Evolutionary conservation across 1,284 basidiomycete species (phyloP).

Genomic region (Fomitopsis betulina): DNA sequence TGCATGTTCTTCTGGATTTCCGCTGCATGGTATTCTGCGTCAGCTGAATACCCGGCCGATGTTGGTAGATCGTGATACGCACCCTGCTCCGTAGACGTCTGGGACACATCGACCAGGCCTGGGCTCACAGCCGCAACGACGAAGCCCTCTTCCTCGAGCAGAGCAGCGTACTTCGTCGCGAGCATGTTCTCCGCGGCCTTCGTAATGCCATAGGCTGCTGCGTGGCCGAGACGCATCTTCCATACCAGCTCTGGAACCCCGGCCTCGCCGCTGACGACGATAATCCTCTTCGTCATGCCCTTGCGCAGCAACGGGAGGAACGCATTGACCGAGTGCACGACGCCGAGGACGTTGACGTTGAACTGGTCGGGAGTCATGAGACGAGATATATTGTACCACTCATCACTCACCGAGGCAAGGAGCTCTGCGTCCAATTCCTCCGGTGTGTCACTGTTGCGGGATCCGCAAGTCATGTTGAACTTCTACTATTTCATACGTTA

Average conservation of each 20-base stretch:
- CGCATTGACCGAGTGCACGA: conserved; percentile 31
- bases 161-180: conserved; percentile 33
- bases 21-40: no score
- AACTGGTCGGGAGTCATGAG: conserved; percentile 12
- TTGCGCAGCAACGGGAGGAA: conserved; percentile 34
- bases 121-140: conserved; percentile 33
- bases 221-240: conserved; percentile 4
- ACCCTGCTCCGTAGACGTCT: background rate
- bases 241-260: conserved; percentile 27
- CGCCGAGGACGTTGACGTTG: conserved; percentile 35
- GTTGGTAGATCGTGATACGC: background rate
- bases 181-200: conserved; percentile 36
- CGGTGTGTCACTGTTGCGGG: conserved; percentile 4
- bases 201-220: conserved; percentile 29
- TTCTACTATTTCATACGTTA: no score
- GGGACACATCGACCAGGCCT: conserved; percentile 28
- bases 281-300: conserved; percentile 32
- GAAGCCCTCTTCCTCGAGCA: conserved; percentile 31
- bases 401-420: conserved; percentile 6
- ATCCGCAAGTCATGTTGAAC: background rate
- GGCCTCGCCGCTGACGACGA: conserved; percentile 27
- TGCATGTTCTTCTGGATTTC: no score
- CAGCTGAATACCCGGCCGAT: background rate
- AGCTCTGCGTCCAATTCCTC: conserved; percentile 14
- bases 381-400: no score